Evolutionary conservation across 495 filamentous ascomycete genomes (phyloP), one percentile per base, ranked within the genome.

Genomic region (Podospora anserina): DNA sequence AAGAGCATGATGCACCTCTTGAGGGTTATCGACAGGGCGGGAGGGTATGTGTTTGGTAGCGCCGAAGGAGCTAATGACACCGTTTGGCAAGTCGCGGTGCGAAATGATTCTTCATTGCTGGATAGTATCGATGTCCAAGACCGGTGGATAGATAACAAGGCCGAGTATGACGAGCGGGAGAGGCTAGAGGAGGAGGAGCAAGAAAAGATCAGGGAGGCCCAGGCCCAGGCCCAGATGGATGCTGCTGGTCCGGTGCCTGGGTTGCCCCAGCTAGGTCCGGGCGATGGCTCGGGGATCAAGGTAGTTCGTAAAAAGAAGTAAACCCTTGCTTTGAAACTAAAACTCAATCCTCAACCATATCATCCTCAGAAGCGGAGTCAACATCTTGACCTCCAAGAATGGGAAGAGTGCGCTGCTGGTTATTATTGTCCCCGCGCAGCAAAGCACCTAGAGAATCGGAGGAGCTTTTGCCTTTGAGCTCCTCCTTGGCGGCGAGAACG

Each of bases 21-120:
- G 56, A 87, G 89, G 61, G 88, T 91, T 0, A 92, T 99, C 70
- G 95, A 99, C 78, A 87, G 94, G 27, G 93, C 95, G 0, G 88
- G 91, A 3, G 95, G 95, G 0, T 98, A 97, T 78, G 94, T 90
- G 0, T 98, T 99, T 81, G 94, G 94, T 0, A 85, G 90, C 7
- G 90, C 92, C 2, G 93, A 97, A 77, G 95, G 93, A 0, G 90
- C 93, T 61, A 97, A 97, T 72, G 95, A 99, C 77, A 90, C 87
- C 28, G 85, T 98, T 19, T 99, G 95, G 95, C 90, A 95, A 75
- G 87, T 97, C 58, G 93, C 95, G 1, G 94, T 97, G 85, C 88
- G 94, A 23, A 92, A 97, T 69, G 92, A 92, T 30, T 81, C 88
- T 66, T 88, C 89, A 18, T 82, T 87, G 67, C 88, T 94, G 87